Percentiles rank a stretch among this genome's conserved stretches.
phyloP scores from a whole-genome alignment of 495 filamentous ascomycete genomes.

The Penicillium nucicola region DNA sequence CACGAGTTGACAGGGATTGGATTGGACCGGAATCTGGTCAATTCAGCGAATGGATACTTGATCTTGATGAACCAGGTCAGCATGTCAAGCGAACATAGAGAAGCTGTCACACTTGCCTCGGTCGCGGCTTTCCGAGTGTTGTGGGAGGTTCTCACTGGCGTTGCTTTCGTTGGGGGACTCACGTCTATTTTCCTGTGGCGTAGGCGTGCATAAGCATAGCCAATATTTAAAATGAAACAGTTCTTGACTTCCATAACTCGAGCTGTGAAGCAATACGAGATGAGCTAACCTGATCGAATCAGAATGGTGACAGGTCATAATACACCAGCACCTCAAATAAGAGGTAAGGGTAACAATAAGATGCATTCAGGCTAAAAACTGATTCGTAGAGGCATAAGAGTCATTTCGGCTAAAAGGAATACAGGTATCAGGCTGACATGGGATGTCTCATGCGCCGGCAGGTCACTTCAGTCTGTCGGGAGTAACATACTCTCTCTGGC shows the following conservation, averaged over 20 bases:
- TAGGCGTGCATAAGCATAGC: not conserved
- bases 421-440: not conserved
- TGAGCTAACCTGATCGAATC: not conserved
- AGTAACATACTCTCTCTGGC: slow-evolving; percentile 45
- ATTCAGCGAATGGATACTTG: slow-evolving; percentile 20
- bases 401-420: not conserved
- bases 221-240: not conserved
- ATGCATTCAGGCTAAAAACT: slow-evolving; percentile 1
- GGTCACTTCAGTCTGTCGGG: slow-evolving; percentile 40
- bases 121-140: slow-evolving; percentile 17
- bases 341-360: not conserved
- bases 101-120: slow-evolving; percentile 14
- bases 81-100: slow-evolving; percentile 15
- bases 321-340: not conserved
- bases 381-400: not conserved
- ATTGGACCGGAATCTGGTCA: slow-evolving; percentile 11
- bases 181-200: slow-evolving; percentile 25
- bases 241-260: not conserved
- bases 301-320: not conserved
- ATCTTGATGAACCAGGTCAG: slow-evolving; percentile 19
- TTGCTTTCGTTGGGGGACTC: slow-evolving; percentile 20
- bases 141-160: slow-evolving; percentile 23
- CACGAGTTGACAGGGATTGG: slow-evolving; percentile 13
- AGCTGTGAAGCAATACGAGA: not conserved
- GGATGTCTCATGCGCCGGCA: not conserved